Conservation (phyloP, 306 rosid genomes). For the Fragaria ananassa region DNA sequence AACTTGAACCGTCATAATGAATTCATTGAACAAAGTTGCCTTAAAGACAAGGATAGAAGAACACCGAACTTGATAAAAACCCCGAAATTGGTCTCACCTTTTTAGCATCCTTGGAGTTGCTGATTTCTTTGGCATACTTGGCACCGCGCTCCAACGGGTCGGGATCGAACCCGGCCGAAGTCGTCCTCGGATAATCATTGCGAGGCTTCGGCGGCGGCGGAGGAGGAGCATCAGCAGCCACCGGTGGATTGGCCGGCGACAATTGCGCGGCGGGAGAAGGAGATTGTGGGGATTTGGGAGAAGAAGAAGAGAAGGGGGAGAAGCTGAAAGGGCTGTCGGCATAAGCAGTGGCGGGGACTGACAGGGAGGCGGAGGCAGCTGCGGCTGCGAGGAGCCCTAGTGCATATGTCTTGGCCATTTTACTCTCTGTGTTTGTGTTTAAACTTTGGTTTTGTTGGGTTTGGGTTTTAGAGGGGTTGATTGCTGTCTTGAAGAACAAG, state of each 20-base stretch:
- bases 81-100: slow-evolving; percentile 40
- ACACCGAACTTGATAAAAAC: neutral
- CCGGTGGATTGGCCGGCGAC: slow-evolving; percentile 11
- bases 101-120: slow-evolving; percentile 54
- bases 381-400: slow-evolving; percentile 53
- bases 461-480: slow-evolving; percentile 5
- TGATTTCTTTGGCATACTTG: slow-evolving; percentile 46
- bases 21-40: neutral
- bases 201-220: slow-evolving; percentile 51
- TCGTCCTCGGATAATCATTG: slow-evolving; percentile 74
- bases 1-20: neutral
- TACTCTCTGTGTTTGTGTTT: too few species aligned
- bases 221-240: slow-evolving; percentile 16
- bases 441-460: neutral
- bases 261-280: slow-evolving; percentile 14
- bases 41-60: neutral
- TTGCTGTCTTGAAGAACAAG: slow-evolving; percentile 13
- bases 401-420: slow-evolving; percentile 55
- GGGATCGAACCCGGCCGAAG: slow-evolving; percentile 90
- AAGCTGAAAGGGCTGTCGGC: slow-evolving; percentile 58
- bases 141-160: slow-evolving; percentile 80
- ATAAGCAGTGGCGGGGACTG: slow-evolving; percentile 23
- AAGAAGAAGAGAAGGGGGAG: slow-evolving; percentile 29
- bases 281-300: slow-evolving; percentile 5
- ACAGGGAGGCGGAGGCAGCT: slow-evolving; percentile 41